Evolutionary conservation across 345 rosid genomes (phyloP).

Genomic region (Dipteronia sinensis): DNA sequence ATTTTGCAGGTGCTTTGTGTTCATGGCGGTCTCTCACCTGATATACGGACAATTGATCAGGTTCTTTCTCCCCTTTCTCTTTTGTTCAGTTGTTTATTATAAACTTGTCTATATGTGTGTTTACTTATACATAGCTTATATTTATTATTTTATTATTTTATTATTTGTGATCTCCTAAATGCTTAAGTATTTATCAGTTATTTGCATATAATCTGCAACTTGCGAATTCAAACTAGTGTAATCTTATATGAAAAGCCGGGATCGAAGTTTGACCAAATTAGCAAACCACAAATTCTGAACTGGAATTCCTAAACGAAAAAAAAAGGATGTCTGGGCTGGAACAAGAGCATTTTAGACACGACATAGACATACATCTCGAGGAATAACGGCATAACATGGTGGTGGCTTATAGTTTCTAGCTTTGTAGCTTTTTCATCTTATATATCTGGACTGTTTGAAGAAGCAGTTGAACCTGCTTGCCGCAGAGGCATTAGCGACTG

Average conservation of each 20-base stretch:
- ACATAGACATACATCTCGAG: background rate
- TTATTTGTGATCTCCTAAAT: background rate
- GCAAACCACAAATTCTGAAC: background rate
- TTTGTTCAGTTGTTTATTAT: background rate
- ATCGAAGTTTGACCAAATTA: conserved; percentile 8
- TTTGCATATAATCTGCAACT: background rate
- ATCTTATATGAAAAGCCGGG: background rate
- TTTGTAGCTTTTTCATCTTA: background rate
- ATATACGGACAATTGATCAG: conserved; percentile 96
- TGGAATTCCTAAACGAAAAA: background rate
- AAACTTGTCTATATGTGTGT: background rate
- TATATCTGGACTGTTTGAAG: background rate
- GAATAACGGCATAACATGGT: background rate
- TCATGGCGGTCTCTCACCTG: conserved; percentile 99
- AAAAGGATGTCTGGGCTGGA: background rate
- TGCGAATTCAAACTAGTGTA: background rate
- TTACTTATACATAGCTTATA: background rate
- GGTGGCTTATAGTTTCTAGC: background rate
- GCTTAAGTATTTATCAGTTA: background rate
- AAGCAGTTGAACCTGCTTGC: background rate
- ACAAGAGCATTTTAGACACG: background rate
- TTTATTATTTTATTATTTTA: background rate
- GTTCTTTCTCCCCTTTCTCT: conserved; percentile 33
- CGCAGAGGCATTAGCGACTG: background rate
- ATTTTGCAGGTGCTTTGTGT: conserved; percentile 89